Base-by-base conservation (phyloP, 805 yeast genomes). In the Saturnispora diversa region DNA sequence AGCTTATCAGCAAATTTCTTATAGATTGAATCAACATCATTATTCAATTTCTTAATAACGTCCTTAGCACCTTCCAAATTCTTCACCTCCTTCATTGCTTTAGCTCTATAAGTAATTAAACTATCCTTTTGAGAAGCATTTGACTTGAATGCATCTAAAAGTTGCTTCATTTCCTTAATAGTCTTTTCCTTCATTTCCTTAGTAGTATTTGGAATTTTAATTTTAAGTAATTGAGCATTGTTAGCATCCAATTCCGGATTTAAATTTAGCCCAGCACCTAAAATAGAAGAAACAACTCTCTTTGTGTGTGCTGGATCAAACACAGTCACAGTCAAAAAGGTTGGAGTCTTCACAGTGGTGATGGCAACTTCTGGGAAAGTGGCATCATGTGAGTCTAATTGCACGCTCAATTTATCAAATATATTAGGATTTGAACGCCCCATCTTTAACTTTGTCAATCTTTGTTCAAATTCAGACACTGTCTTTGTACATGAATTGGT, bases 241-340 rank as follows among this genome's bases (percentile, higher is more conserved):
- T 74, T 65, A 1, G 84, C 75, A 44, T 85, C 88, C 17, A 67
- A 68, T 54, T 82, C 88, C 1, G 97, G 95, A 44, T 80, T 85
- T 68, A 90, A 60, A 52, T 84, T 83, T 55, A 84, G 62, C 8
- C 74, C 73, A 0, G 88, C 68, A 1, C 74, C 80, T 44, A 85
- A 58, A 15, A 90, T 77, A 0, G 88, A 70, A 39, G 86, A 77
- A 22, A 82, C 70, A 22, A 90, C 73, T 45, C 73, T 69, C 50
- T 84, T 81, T 29, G 76, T 70, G 49, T 84, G 72, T 38, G 69
- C 70, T 6, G 95, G 94, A 53, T 90, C 96, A 59, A 81, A 90
- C 2, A 87, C 88, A 0, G 95, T 86, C n/a, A 90, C 74, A 24
- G 74, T 61, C 39, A 85, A 66, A 49, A 75, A 69, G 50, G 84